Conservation (phyloP, 164 flowering plant species). For the Macadamia integrifolia region DNA sequence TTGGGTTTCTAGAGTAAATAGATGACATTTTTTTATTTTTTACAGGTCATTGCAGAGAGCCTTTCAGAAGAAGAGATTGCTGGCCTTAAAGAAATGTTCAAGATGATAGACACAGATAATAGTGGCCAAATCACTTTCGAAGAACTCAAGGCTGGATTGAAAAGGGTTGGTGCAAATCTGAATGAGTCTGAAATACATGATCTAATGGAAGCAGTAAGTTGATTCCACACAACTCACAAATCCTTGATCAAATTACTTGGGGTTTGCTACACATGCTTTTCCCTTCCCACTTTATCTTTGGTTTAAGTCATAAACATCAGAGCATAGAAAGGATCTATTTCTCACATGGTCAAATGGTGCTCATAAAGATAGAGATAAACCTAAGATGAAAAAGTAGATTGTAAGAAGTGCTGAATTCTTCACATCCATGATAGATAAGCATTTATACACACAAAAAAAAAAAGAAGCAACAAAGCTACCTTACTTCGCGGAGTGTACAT, state of each 20-base stretch:
- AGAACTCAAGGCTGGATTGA: conserved; percentile 20
- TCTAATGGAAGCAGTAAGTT: conserved; percentile 14
- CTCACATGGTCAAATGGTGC: too few relatives aligned
- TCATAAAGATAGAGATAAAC: background rate
- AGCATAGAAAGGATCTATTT: too few relatives aligned
- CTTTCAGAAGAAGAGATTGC: conserved; percentile 13
- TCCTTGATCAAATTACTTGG: too few relatives aligned
- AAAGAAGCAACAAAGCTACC: too few relatives aligned
- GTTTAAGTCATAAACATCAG: background rate
- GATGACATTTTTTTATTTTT: background rate
- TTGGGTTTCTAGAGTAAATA: background rate
- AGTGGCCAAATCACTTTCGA: conserved; percentile 17
- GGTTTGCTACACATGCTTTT: too few relatives aligned
- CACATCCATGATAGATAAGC: background rate
- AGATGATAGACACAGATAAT: conserved; percentile 17
- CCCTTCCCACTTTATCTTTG: background rate
- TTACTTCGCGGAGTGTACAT: too few relatives aligned
- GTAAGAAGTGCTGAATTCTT: background rate
- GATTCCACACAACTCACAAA: too few relatives aligned
- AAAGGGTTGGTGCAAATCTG: conserved; percentile 12
- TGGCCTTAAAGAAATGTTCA: conserved; percentile 13
- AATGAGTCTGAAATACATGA: conserved; percentile 12
- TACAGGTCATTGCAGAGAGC: conserved; percentile 14
- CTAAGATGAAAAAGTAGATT: background rate
- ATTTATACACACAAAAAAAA: too few relatives aligned